A percentile compares a stretch with the other conserved stretches of the same genome.
Conservation (phyloP, 257 asterid species). For the Solanum appendiculatum region DNA sequence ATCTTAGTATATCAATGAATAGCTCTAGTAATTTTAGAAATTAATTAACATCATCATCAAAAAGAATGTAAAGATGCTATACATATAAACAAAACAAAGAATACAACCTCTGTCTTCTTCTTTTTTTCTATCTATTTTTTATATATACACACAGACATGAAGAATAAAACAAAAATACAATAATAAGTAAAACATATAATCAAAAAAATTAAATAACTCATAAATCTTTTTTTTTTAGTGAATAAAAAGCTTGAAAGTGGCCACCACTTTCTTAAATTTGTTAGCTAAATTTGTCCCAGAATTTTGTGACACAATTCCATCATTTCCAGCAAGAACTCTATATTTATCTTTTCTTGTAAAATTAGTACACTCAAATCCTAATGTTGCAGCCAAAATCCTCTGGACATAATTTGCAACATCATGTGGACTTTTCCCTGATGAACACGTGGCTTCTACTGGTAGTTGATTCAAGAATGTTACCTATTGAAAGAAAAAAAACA, state of each 20-base stretch:
- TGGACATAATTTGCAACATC: slow-evolving; percentile 93
- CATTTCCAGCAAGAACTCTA: slow-evolving; percentile 79
- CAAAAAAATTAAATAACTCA: not conserved
- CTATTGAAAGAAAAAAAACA: not conserved
- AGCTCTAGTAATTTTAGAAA: not conserved
- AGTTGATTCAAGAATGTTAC: slow-evolving; percentile 65
- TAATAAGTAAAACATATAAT: not conserved
- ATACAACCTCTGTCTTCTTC: not conserved
- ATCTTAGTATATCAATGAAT: not conserved
- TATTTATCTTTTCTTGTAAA: slow-evolving; percentile 86
- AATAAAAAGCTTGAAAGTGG: slow-evolving; percentile 29
- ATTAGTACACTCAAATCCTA: slow-evolving; percentile 89
- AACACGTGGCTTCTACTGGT: slow-evolving; percentile 78
- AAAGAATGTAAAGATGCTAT: not conserved
- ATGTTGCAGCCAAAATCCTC: slow-evolving; percentile 67
- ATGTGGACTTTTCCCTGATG: slow-evolving; percentile 69
- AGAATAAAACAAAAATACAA: not conserved
- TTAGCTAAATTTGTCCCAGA: not conserved
- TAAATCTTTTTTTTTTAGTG: not conserved
- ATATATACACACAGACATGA: not conserved
- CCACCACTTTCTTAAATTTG: slow-evolving; percentile 36
- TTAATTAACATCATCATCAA: not conserved
- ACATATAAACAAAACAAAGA: not conserved
- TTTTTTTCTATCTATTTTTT: not conserved
- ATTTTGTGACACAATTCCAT: slow-evolving; percentile 49